Evolutionary conservation across 176 grass and related monocot species (phyloP), one percentile per base, ranked within the genome.

Genomic region (Miscanthus lutarioriparius): DNA sequence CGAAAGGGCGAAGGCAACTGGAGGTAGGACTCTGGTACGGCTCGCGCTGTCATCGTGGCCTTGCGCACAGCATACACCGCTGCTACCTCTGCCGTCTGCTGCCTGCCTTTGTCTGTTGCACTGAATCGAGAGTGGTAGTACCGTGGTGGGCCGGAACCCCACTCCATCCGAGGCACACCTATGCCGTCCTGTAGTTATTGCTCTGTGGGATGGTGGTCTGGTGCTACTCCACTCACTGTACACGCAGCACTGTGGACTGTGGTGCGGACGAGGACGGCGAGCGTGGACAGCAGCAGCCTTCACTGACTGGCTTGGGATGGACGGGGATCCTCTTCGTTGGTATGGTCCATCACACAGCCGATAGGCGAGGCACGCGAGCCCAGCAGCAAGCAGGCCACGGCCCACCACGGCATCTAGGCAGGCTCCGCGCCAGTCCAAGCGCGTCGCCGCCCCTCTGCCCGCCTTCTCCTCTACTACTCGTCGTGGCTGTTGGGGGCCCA

Each of bases 381-480:
- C 75, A 27, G 53, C 48, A 56, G 53, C 64, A 19, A 48, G 6
- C 27, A 44, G 58, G 14, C 76, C 58, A 43, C 19, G 53, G 76
- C 76, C 76, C 76, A 64, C 25, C 23, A 41, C 20, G 53, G 20
- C 56, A 81, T 70, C 65, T 70, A 5, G 6, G 69, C 38, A 63
- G 54, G 68, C 81, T 13, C 32, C 61, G 4, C 0, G 47, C 45
- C 10, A 6, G 49, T 32, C 70, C 88, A 89, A 86, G 53, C 72
- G 41, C 64, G 64, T 62, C 19, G 41, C 83, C 5, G 48, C 48
- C 1, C 48, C 11, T 19, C 6, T 14, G n/a, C n/a, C n/a, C n/a
- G n/a, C n/a, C n/a, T n/a, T n/a, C n/a, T n/a, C n/a, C n/a, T n/a
- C n/a, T n/a, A n/a, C n/a, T n/a, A n/a, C n/a, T n/a, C n/a, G n/a